Evolutionary conservation across 2,329 filamentous ascomycete genomes (phyloP), one percentile per base, ranked within the genome.

Genomic region (Sporothrix protearum): DNA sequence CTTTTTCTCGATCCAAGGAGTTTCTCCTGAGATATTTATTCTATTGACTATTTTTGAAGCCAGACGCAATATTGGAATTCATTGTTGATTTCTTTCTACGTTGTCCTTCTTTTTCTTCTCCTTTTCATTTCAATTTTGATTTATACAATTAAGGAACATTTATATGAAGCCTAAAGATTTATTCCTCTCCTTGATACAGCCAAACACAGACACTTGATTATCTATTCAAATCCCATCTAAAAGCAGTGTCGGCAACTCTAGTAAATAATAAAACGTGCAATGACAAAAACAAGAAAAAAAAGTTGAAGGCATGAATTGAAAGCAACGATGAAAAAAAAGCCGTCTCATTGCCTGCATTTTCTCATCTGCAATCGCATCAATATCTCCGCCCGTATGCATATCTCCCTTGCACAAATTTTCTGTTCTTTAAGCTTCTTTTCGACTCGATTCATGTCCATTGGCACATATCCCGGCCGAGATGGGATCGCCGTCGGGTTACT

Each of bases 221-320:
- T 63, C 57, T 63, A 63, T 25, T n/a, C n/a, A n/a, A n/a, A n/a
- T n/a, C n/a, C n/a, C n/a, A n/a, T n/a, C n/a, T n/a, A n/a, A 33
- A 33, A 63, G 33, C 57, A 33, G 57, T 42, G 57, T 63, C 33
- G 57, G 57, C 25, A 22, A 63, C n/a, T 63, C 57, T 63, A 63
- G 33, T 33, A 33, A 53, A 57, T 12, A 12, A 28, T 22, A 53
- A 51, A 14, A 53, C 22, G 49, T 12, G 14, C 28, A 33, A 16
- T 22, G 12, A 39, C 3, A 63, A 22, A 39, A 36, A 36, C n/a
- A 61, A 22, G 7, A 10, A 61, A 2, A 63, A 42, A n/a, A 22
- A 63, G 42, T 3, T 28, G 28, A 12, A 42, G 12, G 33, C 9
- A 42, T 36, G 22, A 42, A 63, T 14, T 25, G 25, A 9, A 53